Evolutionary conservation across 2,329 filamentous ascomycete genomes (phyloP), one percentile per base, ranked within the genome.

Genomic region (Pezicula rhizophila): DNA sequence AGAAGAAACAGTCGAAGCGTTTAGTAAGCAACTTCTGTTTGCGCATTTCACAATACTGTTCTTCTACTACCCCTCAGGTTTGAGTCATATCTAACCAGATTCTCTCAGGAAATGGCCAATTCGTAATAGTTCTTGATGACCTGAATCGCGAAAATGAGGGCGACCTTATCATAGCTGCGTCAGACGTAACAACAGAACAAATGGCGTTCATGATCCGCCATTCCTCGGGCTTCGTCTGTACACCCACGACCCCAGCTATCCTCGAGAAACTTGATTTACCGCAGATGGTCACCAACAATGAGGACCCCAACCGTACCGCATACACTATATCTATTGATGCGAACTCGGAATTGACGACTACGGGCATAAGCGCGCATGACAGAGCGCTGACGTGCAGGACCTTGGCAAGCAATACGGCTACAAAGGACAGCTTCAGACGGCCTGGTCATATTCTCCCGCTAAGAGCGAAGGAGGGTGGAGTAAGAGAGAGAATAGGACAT

Each of bases 151-250:
- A 99, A 70, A 99, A 99, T 69, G 93, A 99, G 78, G 93, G 91
- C 68, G 93, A 99, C 72, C 81, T 99, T 43, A 96, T 97, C 69
- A 95, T 97, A 64, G 89, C 93, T 57, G 92, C 90, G 54, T 75
- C 89, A 58, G 79, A 86, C 62, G 73, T 96, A 56, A 96, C 92
- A 8, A 78, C 90, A 20, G 79, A 87, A 57, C 92, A 97, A 71
- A 95, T 95, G 84, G 89, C 90, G 61, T 99, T 96, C 75, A 85
- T 99, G 79, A 81, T 99, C 68, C 89, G 90, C 62, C 82, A 96
- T 75, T 87, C 87, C 35, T 89, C 89, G 3, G 93, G 93, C 65
- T 82, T 92, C 64, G 85, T 99, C 72, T 97, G 93, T 80, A 87
- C 87, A 0, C 92, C 93, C 14, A 77, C 97, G 52, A 76, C 81